Percentiles rank a stretch among this genome's conserved stretches.
phyloP scores from a whole-genome alignment of 2,329 filamentous ascomycete genomes.

The Colletotrichum lindemuthianum region DNA sequence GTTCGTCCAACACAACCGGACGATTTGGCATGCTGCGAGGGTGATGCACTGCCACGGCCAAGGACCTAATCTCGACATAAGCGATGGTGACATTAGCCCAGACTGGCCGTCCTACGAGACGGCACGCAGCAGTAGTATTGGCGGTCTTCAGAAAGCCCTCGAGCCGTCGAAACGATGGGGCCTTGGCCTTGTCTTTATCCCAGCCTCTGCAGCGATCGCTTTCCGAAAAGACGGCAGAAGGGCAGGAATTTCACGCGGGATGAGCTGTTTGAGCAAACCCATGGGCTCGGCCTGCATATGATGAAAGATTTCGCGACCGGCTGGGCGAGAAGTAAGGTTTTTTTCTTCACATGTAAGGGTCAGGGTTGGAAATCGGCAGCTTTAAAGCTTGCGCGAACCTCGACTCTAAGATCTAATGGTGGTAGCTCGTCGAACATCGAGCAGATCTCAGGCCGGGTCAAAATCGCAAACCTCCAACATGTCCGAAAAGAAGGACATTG shows the following conservation, averaged over 20 bases:
- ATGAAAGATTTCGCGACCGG: neutral
- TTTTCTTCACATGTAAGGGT: neutral
- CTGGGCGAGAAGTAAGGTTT: neutral
- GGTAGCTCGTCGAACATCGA: neutral
- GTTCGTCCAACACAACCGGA: too few relatives aligned
- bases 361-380: neutral
- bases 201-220: neutral
- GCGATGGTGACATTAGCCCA: neutral
- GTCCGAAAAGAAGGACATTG: slow-evolving; percentile 10
- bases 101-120: neutral
- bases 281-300: slow-evolving; percentile 2
- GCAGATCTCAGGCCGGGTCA: neutral
- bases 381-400: neutral
- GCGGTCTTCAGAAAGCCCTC: neutral
- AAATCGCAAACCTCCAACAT: neutral
- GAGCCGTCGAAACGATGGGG: neutral
- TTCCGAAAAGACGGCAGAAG: neutral
- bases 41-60: slow-evolving; percentile 23
- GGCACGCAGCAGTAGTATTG: neutral
- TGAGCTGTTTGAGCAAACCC: neutral
- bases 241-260: neutral
- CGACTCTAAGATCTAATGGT: neutral
- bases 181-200: slow-evolving; percentile 5
- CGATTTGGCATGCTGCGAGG: neutral
- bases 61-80: neutral